A percentile compares a stretch with the other conserved stretches of the same genome.
Evolutionary conservation across 2,329 filamentous ascomycete genomes (phyloP).

Genomic region (Epichloe hybrida): DNA sequence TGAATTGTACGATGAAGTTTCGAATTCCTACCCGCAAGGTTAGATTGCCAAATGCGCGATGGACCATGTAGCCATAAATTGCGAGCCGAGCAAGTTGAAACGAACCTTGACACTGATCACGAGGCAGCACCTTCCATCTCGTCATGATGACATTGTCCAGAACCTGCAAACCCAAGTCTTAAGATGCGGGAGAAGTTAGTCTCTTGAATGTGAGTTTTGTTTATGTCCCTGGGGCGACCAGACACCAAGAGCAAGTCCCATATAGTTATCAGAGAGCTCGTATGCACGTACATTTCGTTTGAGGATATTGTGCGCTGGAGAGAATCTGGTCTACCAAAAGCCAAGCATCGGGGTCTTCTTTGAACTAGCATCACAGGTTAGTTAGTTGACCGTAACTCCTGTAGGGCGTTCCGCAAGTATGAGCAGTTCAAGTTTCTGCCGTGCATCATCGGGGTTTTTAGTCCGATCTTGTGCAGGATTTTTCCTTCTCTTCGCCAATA

Average conservation of each 20-base stretch:
- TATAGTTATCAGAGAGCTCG: neutral
- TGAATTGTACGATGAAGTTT: conserved; percentile 98
- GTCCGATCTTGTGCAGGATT: neutral
- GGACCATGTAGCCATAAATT: neutral
- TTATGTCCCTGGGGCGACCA: neutral
- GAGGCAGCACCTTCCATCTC: conserved; percentile 93
- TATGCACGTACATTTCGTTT: conserved; percentile 74
- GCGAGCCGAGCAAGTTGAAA: conserved; percentile 1
- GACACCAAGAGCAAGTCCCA: neutral
- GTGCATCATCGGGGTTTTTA: neutral
- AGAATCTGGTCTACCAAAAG: conserved; percentile 94
- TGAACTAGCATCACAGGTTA: conserved; percentile 53
- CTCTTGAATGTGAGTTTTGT: neutral
- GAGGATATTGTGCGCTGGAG: conserved; percentile 79
- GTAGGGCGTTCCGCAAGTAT: neutral
- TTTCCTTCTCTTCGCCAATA: neutral
- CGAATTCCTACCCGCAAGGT: conserved; percentile 58
- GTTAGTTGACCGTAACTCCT: conserved; percentile 6
- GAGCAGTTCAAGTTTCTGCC: neutral
- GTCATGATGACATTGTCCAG: conserved; percentile 98
- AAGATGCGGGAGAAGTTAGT: conserved; percentile 9
- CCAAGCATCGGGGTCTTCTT: conserved; percentile 97
- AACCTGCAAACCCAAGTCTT: conserved; percentile 88
- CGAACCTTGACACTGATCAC: conserved; percentile 83
- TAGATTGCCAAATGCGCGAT: conserved; percentile 3